phyloP scores from a whole-genome alignment of 2,329 filamentous ascomycete species.

The Sporothrix schenckii region DNA sequence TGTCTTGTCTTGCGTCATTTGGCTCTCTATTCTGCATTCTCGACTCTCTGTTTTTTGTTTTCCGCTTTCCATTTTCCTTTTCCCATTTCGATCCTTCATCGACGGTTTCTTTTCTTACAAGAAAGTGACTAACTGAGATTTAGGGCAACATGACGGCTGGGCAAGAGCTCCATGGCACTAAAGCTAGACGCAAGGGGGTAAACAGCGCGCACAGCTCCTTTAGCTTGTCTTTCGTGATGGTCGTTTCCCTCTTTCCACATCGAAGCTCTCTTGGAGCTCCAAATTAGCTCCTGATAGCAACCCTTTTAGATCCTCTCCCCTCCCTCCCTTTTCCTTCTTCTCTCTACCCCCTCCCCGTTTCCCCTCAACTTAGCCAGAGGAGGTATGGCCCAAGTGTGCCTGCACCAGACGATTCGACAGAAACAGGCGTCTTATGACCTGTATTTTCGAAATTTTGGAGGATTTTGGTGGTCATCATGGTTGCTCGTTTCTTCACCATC shows the following conservation, averaged over 20 bases:
- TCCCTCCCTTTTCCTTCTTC: not conserved
- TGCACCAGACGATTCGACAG: not conserved
- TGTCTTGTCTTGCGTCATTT: too few relatives aligned
- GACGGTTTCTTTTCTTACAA: not conserved
- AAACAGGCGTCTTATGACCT: constrained; percentile 1
- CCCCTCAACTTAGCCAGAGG: constrained; percentile 21
- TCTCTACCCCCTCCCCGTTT: not conserved
- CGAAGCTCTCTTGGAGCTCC: constrained; percentile 12
- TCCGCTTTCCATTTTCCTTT: too few relatives aligned
- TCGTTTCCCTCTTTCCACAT: too few relatives aligned
- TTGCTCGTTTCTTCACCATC: not conserved
- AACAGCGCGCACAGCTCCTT: not conserved
- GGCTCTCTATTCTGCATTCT: too few relatives aligned
- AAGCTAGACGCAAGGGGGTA: constrained; percentile 9
- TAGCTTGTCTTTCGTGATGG: not conserved
- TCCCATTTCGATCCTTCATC: too few relatives aligned
- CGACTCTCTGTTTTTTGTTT: too few relatives aligned
- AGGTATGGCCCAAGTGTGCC: not conserved
- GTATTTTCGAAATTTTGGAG: too few relatives aligned
- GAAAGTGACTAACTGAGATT: not conserved
- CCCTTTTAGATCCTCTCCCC: not conserved
- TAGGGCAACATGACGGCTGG: too few relatives aligned
- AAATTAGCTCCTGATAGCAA: not conserved
- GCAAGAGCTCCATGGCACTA: not conserved
- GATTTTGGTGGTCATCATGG: not conserved